phyloP scores from a whole-genome alignment of 495 filamentous ascomycete species.

The Xylaria intraflava region DNA sequence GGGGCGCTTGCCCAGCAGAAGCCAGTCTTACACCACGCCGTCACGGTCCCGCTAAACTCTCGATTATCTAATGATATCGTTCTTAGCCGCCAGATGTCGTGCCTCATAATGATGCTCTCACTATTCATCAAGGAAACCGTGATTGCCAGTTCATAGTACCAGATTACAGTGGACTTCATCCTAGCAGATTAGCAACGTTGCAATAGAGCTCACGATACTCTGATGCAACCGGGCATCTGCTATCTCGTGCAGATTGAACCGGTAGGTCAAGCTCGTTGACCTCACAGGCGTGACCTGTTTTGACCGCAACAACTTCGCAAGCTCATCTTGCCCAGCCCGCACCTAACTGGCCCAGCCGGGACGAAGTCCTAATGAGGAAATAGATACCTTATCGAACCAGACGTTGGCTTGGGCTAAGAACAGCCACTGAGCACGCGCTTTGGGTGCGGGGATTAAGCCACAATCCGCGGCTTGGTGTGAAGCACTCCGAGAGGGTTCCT shows the following conservation, averaged over 20 bases:
- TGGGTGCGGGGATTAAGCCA: constrained; percentile 8
- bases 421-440: constrained; percentile 1
- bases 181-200: constrained; percentile 6
- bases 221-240: constrained; percentile 4
- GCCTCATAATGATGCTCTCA: background rate
- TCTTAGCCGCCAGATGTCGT: background rate
- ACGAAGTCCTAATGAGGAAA: constrained; percentile 6
- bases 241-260: background rate
- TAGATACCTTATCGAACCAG: constrained; percentile 9
- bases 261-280: background rate
- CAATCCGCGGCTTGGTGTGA: background rate
- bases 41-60: background rate
- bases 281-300: constrained; percentile 5
- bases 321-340: constrained; percentile 1
- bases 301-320: background rate
- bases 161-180: background rate
- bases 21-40: background rate
- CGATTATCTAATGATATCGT: background rate
- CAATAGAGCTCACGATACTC: background rate
- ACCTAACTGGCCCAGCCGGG: constrained; percentile 2
- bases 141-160: background rate
- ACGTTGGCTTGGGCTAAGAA: constrained; percentile 1
- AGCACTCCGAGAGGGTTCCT: background rate
- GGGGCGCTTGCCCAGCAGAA: no score
- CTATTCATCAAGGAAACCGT: background rate